Base-by-base conservation (phyloP, 371 early-diverging fungal species). In the Syncephalastrum racemosum region DNA sequence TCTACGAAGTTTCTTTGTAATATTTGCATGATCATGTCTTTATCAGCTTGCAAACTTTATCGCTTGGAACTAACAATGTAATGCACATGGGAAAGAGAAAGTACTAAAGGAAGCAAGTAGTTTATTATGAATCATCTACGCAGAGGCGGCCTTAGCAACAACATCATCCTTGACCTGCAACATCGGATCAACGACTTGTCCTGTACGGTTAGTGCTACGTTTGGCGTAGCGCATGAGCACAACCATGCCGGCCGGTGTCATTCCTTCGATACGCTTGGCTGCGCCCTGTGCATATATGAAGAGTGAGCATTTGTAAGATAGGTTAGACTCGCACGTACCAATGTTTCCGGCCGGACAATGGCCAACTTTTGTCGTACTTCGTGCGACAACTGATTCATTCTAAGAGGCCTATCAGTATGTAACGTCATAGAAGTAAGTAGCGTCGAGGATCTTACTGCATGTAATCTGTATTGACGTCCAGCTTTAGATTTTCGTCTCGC, bases 211-310 rank as follows among this genome's bases (percentile, higher is more conserved):
- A 2, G 6, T 31, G 50, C 50, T 42, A 5, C 75, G 67, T 24
- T 78, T 77, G 3, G 80, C 84, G 54, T 88, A 72, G 44, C 81
- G 84, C 56, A 92, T 76, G 46, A 92, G 63, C 8, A 84, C 81
- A n/a, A 92, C 64, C 60, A 92, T 81, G 10, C 83, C 85, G 1
- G 86, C 86, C 15, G 92, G 91, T 31, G 90, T 91, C 68, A 92
- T 85, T 0, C 92, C 92, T 53, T 88, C 91, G 46, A 92, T 86
- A n/a, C 91, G 79, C 67, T 90, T 89, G n/a, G 89, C 91, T 1
- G 89, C 90, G 24, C 90, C 90, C 86, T 85, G 58, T 42, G 20
- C 36, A 44, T 23, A 50, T 46, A 59, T 51, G 14, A 27, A 51
- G 13, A 25, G 31, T 25, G 25, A 52, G 36, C 19, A 20, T 2